Conservation (phyloP, 2,329 filamentous ascomycete species). For the Penicillium glabrum region DNA sequence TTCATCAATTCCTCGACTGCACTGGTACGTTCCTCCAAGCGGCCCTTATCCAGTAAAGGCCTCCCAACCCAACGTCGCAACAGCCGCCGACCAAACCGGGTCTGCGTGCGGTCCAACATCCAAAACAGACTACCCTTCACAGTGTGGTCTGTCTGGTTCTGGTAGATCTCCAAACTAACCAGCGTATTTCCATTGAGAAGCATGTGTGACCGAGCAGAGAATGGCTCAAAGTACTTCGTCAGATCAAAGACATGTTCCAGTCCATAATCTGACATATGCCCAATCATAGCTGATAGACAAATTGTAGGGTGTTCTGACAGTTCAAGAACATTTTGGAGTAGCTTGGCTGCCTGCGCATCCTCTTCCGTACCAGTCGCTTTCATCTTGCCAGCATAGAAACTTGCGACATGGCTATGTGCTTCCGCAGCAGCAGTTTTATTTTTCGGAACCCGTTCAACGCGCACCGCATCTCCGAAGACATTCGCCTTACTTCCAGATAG, state of each 20-base stretch:
- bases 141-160: constrained; percentile 84
- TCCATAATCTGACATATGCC: constrained; percentile 85
- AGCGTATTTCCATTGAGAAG: constrained; percentile 91
- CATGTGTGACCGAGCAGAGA: constrained; percentile 94
- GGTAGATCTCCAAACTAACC: constrained; percentile 91
- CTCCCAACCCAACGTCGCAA: constrained; percentile 94
- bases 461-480: constrained; percentile 85
- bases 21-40: constrained; percentile 73
- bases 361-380: constrained; percentile 57
- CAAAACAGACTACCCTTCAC: constrained; percentile 90
- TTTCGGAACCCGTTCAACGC: constrained; percentile 76
- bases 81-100: constrained; percentile 82
- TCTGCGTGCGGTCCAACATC: constrained; percentile 90
- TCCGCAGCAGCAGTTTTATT: constrained; percentile 80
- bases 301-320: constrained; percentile 84
- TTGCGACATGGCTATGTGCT: constrained; percentile 82
- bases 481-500: constrained; percentile 86
- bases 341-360: constrained; percentile 59
- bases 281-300: constrained; percentile 95
- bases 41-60: constrained; percentile 73
- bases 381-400: constrained; percentile 87
- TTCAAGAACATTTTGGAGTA: constrained; percentile 83
- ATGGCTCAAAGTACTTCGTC: constrained; percentile 95
- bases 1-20: constrained; percentile 85
- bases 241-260: constrained; percentile 93